A percentile compares a stretch with the other conserved stretches of the same genome.
These are phyloP conservation scores for Xylaria sp. DNA, from an alignment of 2,329 filamentous ascomycete genomes.

Conservation along the genomic window DNA sequence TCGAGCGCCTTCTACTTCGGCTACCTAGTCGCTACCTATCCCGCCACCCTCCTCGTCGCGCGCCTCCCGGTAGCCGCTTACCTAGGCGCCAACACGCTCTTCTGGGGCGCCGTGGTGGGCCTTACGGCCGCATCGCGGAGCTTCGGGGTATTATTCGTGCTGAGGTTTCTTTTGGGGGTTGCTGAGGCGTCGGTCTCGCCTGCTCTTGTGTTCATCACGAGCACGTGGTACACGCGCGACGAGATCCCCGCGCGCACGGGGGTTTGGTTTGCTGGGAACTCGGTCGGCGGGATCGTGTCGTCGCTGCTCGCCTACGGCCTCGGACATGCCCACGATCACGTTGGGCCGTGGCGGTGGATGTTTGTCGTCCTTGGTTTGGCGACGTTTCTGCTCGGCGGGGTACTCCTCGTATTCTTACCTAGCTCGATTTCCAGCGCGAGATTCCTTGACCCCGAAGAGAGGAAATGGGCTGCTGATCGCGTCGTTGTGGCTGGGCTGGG, in stretches of 20 bases:
- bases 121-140: conserved; percentile 59
- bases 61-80: conserved; percentile 62
- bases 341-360: conserved; percentile 68
- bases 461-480: conserved; percentile 58
- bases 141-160: conserved; percentile 61
- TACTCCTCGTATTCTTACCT: conserved; percentile 61
- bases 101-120: conserved; percentile 62
- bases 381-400: conserved; percentile 64
- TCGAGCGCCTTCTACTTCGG: conserved; percentile 60
- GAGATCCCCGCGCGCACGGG: conserved; percentile 66
- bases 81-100: conserved; percentile 58
- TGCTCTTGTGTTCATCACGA: conserved; percentile 66
- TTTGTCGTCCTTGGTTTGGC: conserved; percentile 64
- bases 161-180: conserved; percentile 65
- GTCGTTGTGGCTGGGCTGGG: conserved; percentile 64
- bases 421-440: conserved; percentile 64
- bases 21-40: conserved; percentile 63
- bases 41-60: conserved; percentile 61
- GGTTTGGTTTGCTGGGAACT: conserved; percentile 66
- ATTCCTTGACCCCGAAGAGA: conserved; percentile 67
- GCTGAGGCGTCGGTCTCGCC: conserved; percentile 67
- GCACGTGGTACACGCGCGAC: conserved; percentile 67
- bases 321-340: conserved; percentile 61
- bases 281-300: conserved; percentile 59
- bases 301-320: conserved; percentile 66